A percentile compares a stretch with the other conserved stretches of the same genome.
Conservation (phyloP, 2,329 filamentous ascomycete species). For the Dothistroma septosporum region DNA sequence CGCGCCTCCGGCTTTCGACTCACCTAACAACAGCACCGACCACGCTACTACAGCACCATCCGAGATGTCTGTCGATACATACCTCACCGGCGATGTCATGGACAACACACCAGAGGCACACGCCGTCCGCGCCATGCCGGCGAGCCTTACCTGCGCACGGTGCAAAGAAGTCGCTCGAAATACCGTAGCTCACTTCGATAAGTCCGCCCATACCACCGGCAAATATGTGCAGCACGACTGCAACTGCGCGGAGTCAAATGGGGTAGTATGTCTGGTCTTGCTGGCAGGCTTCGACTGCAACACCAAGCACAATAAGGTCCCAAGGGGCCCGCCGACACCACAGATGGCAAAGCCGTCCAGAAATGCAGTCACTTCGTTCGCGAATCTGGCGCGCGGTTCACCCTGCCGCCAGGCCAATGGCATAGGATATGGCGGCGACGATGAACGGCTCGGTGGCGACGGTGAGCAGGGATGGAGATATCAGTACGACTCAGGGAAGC, state of each 20-base stretch:
- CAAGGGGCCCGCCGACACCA: background rate
- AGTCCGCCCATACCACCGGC: background rate
- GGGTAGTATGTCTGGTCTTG: slow-evolving; percentile 22
- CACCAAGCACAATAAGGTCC: slow-evolving; percentile 17
- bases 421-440: background rate
- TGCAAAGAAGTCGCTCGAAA: background rate
- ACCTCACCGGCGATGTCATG: background rate
- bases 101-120: background rate
- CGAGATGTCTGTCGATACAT: background rate
- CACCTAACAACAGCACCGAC: background rate
- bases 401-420: background rate
- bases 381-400: background rate
- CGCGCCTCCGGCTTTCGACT: slow-evolving; percentile 1
- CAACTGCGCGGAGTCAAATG: slow-evolving; percentile 30
- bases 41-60: background rate
- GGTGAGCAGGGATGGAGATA: background rate
- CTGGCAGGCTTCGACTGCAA: slow-evolving; percentile 37
- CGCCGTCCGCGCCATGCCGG: background rate
- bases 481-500: background rate
- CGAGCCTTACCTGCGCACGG: background rate
- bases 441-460: background rate
- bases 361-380: background rate
- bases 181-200: background rate
- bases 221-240: slow-evolving; percentile 26
- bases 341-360: background rate